Conservation (phyloP, 2,329 filamentous ascomycete genomes). For the Graphilbum fragrans region DNA sequence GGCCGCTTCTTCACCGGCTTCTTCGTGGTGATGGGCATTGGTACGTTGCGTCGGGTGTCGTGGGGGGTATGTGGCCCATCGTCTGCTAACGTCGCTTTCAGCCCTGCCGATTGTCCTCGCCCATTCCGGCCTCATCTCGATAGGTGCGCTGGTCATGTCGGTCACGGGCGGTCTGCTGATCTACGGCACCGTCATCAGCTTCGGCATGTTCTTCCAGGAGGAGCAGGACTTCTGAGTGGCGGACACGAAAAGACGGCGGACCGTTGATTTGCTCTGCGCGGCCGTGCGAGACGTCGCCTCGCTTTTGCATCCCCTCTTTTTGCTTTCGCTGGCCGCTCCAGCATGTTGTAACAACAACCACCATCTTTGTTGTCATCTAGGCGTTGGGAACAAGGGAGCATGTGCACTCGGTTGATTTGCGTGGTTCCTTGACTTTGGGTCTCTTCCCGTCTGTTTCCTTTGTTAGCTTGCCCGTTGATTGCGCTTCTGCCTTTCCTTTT, state of each 20-base stretch:
- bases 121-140: constrained; percentile 70
- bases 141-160: constrained; percentile 89
- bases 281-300: too few relatives aligned
- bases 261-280: too few relatives aligned
- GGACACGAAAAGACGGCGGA: not conserved
- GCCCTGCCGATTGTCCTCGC: constrained; percentile 81
- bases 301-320: too few relatives aligned
- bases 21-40: constrained; percentile 92
- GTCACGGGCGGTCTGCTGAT: constrained; percentile 86
- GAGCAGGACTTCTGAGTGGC: constrained; percentile 74
- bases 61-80: too few relatives aligned
- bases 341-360: too few relatives aligned
- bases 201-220: constrained; percentile 96
- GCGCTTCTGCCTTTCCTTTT: too few relatives aligned
- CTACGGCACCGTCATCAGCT: constrained; percentile 96
- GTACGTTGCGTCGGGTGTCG: constrained; percentile 54
- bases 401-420: too few relatives aligned
- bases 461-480: too few relatives aligned
- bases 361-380: too few relatives aligned
- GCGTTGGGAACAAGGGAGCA: too few relatives aligned
- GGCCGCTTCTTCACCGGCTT: constrained; percentile 92
- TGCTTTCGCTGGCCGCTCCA: not conserved
- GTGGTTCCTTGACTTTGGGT: too few relatives aligned
- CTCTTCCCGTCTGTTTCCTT: too few relatives aligned
- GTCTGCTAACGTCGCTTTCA: constrained; percentile 23